Conservation (phyloP, 2,329 filamentous ascomycete species). For the Trichophyton simii region DNA sequence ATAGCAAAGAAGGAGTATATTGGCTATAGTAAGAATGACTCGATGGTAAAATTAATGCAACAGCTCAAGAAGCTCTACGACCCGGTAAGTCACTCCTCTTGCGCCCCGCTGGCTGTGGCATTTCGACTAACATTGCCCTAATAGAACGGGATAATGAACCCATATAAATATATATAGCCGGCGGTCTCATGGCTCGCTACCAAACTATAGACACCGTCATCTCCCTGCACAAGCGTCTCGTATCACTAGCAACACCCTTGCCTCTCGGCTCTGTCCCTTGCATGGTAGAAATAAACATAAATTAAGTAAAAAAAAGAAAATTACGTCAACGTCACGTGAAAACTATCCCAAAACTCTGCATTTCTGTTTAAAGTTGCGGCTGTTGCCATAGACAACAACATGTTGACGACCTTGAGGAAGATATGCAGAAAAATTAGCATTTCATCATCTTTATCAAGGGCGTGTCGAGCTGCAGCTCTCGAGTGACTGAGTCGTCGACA, state of each 20-base stretch:
- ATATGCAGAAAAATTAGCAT: not conserved
- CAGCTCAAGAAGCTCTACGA: conserved; percentile 90
- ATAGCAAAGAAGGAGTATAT: conserved; percentile 94
- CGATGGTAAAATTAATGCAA: conserved; percentile 83
- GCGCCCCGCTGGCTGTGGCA: not conserved
- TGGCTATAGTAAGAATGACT: conserved; percentile 79
- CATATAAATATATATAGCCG: conserved; percentile 75
- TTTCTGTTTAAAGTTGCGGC: conserved; percentile 6
- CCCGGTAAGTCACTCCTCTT: conserved; percentile 51
- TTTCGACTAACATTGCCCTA: not conserved
- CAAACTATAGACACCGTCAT: not conserved
- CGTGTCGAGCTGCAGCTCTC: not conserved
- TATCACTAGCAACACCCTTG: too few relatives aligned
- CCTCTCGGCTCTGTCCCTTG: not conserved
- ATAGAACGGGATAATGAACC: conserved; percentile 96
- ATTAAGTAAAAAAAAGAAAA: not conserved
- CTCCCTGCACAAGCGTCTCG: too few relatives aligned
- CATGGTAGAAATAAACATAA: not conserved
- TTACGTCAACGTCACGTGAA: not conserved
- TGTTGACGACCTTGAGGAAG: not conserved
- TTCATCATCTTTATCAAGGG: not conserved
- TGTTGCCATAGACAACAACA: conserved; percentile 15
- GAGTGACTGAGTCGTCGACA: not conserved
- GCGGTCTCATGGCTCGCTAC: conserved; percentile 4
- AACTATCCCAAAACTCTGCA: not conserved